Evolutionary conservation across 1,284 basidiomycete genomes (phyloP).

Genomic region (Ganoderma resinaceum): DNA sequence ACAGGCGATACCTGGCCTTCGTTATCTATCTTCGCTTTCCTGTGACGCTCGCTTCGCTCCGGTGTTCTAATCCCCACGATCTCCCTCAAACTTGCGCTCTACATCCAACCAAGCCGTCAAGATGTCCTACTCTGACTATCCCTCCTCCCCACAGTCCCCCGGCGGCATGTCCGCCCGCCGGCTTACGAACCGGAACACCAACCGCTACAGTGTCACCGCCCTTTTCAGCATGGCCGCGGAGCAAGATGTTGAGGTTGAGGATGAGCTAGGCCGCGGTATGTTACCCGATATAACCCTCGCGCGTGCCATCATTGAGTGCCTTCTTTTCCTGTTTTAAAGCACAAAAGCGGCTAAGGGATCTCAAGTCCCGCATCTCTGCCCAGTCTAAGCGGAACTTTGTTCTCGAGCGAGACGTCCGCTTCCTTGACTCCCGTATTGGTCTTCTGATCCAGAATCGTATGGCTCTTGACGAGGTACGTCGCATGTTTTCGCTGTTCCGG

Average conservation of each 20-base stretch:
- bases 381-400: slow-evolving; percentile 99
- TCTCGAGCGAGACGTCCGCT: slow-evolving; percentile 96
- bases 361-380: slow-evolving; percentile 97
- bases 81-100: slow-evolving; percentile 19
- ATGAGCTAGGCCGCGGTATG: slow-evolving; percentile 93
- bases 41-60: slow-evolving; percentile 29
- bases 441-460: slow-evolving; percentile 98
- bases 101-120: slow-evolving; percentile 14
- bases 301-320: slow-evolving; percentile 5
- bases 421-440: slow-evolving; percentile 97
- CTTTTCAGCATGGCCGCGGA: slow-evolving; percentile 98
- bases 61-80: slow-evolving; percentile 27
- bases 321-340: slow-evolving; percentile 49
- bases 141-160: slow-evolving; percentile 57
- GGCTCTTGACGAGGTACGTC: slow-evolving; percentile 90
- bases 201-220: slow-evolving; percentile 95
- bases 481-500: slow-evolving; percentile 10
- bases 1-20: slow-evolving; percentile 34
- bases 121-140: slow-evolving; percentile 61
- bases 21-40: slow-evolving; percentile 30
- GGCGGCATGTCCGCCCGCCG: slow-evolving; percentile 71
- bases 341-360: slow-evolving; percentile 93
- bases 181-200: slow-evolving; percentile 90
- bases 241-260: slow-evolving; percentile 98
- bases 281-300: slow-evolving; percentile 22